Conservation (phyloP, 179 eudicot species). For the Carnegiea gigantea region DNA sequence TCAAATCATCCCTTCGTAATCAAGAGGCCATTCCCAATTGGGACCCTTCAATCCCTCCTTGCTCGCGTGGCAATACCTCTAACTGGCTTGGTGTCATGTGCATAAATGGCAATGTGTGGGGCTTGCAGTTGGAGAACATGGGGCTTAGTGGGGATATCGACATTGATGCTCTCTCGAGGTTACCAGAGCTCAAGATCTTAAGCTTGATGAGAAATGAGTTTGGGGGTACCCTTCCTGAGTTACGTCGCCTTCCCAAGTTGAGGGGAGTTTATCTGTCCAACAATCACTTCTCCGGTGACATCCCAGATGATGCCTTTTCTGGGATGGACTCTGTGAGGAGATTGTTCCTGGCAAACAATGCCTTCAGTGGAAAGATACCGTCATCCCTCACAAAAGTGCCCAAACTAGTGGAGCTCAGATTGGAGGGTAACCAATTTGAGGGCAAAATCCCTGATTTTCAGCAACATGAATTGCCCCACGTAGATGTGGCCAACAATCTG, state of each 20-base stretch:
- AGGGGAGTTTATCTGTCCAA: constrained; percentile 44
- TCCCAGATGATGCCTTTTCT: constrained; percentile 47
- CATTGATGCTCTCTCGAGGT: constrained; percentile 38
- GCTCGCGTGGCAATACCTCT: constrained; percentile 27
- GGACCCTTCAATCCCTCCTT: constrained; percentile 18
- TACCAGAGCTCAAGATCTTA: constrained; percentile 40
- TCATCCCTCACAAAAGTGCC: constrained; percentile 45
- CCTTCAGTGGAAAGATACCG: constrained; percentile 50
- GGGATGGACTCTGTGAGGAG: constrained; percentile 62
- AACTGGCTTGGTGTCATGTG: constrained; percentile 58
- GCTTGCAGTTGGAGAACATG: constrained; percentile 54
- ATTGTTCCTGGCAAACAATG: constrained; percentile 45
- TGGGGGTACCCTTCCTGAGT: constrained; percentile 44
- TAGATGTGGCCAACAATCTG: constrained; percentile 57
- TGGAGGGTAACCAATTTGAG: constrained; percentile 59
- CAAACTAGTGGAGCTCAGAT: constrained; percentile 46
- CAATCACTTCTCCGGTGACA: constrained; percentile 51
- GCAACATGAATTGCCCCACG: constrained; percentile 28
- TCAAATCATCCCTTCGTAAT: constrained; percentile 1
- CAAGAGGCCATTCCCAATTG: background rate
- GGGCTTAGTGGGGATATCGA: constrained; percentile 46
- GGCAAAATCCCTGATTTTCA: constrained; percentile 54
- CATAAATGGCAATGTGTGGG: constrained; percentile 43
- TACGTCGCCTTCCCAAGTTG: constrained; percentile 37
- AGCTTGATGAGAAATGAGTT: constrained; percentile 51